A percentile compares a stretch with the other conserved stretches of the same genome.
phyloP scores from a whole-genome alignment of 2,329 filamentous ascomycete genomes.

The Fusarium vanettenii region DNA sequence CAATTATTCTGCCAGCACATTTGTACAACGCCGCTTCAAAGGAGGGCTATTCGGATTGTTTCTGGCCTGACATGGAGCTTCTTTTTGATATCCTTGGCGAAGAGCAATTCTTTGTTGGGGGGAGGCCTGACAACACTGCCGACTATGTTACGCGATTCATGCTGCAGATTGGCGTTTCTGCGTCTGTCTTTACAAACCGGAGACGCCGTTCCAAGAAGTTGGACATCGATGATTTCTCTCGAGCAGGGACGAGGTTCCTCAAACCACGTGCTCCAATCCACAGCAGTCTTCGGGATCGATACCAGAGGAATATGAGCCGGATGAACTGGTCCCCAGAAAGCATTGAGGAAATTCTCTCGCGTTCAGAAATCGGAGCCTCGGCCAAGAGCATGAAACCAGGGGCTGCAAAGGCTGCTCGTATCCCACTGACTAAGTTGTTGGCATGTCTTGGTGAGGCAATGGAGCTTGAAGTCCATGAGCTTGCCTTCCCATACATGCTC shows the following conservation, averaged over 20 bases:
- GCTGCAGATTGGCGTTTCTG: neutral
- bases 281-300: neutral
- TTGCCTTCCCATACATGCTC: neutral
- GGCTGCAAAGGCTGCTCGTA: neutral
- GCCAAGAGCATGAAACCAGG: neutral
- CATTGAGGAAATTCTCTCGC: neutral
- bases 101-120: neutral
- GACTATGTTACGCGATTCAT: neutral
- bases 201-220: neutral
- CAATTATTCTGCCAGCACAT: neutral
- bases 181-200: neutral
- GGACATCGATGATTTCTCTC: neutral
- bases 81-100: neutral
- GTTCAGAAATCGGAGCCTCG: neutral
- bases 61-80: neutral
- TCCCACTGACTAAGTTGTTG: neutral
- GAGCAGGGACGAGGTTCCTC: neutral
- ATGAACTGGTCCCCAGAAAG: neutral
- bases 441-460: neutral
- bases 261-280: neutral
- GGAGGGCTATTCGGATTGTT: too few relatives aligned
- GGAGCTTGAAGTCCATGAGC: neutral
- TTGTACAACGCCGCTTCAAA: neutral
- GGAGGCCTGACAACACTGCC: neutral
- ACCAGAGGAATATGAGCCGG: neutral